Conservation (phyloP, 2,329 filamentous ascomycete species). For the Fonsecaea monophora region DNA sequence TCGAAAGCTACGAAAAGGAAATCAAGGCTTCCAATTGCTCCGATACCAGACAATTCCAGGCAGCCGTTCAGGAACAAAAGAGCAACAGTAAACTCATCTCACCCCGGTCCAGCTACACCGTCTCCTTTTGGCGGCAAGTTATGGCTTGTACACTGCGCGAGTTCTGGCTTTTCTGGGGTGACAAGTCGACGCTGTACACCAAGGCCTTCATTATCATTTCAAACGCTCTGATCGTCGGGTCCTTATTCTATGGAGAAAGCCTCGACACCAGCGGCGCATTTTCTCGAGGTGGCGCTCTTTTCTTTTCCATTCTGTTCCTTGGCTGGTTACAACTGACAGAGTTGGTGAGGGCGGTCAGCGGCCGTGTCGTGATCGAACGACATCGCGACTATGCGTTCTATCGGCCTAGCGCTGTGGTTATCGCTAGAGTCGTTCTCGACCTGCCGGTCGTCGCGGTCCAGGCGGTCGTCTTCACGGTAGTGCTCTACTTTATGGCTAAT, state of each 20-base stretch:
- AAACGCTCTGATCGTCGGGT: conserved; percentile 76
- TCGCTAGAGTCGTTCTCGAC: conserved; percentile 68
- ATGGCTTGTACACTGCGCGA: conserved; percentile 68
- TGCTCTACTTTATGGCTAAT: conserved; percentile 70
- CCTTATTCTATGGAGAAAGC: conserved; percentile 74
- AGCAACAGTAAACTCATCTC: conserved; percentile 63
- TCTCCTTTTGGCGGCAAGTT: conserved; percentile 76
- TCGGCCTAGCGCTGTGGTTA: conserved; percentile 68
- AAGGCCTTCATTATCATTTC: conserved; percentile 80
- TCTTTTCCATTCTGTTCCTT: conserved; percentile 72
- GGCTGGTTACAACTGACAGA: conserved; percentile 78
- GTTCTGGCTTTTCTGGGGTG: conserved; percentile 78
- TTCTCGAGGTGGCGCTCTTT: conserved; percentile 66
- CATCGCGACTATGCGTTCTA: conserved; percentile 74
- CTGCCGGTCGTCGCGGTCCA: conserved; percentile 66
- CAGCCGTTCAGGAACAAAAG: conserved; percentile 69
- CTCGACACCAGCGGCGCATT: conserved; percentile 68
- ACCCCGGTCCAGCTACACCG: conserved; percentile 74
- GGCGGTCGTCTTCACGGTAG: conserved; percentile 65
- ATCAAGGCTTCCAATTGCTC: conserved; percentile 63
- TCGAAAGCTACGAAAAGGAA: conserved; percentile 65
- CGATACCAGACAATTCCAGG: conserved; percentile 70
- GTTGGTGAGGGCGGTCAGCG: conserved; percentile 76
- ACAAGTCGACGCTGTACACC: conserved; percentile 75
- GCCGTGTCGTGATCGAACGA: conserved; percentile 71